A percentile compares a stretch with the other conserved stretches of the same genome.
Conservation (phyloP, 306 rosid species). For the Corylus avellana region DNA sequence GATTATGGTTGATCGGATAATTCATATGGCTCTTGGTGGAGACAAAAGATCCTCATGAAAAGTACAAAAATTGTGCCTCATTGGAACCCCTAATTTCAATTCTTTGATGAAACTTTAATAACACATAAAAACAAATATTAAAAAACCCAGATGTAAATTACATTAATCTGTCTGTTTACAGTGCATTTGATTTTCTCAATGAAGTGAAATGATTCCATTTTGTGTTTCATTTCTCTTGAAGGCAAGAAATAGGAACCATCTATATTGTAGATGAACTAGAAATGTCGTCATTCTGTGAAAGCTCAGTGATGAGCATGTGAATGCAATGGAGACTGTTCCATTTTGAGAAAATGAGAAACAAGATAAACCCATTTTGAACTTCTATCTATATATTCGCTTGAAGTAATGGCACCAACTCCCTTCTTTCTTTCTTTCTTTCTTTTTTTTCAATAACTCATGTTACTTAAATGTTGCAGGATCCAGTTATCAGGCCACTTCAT, state of each 20-base stretch:
- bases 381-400: neutral
- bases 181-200: neutral
- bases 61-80: neutral
- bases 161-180: neutral
- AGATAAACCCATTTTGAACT: neutral
- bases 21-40: neutral
- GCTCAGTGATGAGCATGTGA: neutral
- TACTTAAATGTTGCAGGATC: slow-evolving; percentile 56
- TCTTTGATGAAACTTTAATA: neutral
- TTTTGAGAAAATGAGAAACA: neutral
- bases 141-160: neutral
- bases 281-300: neutral
- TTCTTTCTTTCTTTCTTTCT: neutral
- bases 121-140: neutral
- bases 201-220: neutral
- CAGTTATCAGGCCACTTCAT: slow-evolving; percentile 55
- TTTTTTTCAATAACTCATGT: slow-evolving; percentile 22
- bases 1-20: neutral
- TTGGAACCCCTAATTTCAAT: neutral
- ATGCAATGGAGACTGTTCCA: neutral
- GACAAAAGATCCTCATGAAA: neutral
- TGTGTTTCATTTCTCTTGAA: neutral
- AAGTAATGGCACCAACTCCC: neutral
- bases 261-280: neutral
- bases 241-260: neutral